A percentile compares a stretch with the other conserved stretches of the same genome.
phyloP scores from a whole-genome alignment of 2,329 filamentous ascomycete genomes.

The Lachnum nothofagi region DNA sequence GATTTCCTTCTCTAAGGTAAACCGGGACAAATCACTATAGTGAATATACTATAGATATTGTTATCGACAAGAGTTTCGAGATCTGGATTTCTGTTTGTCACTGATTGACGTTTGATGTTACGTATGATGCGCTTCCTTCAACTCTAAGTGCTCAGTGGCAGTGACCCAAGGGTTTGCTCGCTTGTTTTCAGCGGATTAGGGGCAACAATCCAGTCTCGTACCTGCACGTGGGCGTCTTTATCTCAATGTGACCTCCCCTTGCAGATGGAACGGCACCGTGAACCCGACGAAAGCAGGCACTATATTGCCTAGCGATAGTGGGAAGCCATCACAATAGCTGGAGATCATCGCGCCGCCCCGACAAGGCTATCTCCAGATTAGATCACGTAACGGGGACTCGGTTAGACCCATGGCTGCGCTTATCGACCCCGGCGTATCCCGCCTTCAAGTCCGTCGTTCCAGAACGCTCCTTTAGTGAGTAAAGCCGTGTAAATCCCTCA shows the following conservation, averaged over 20 bases:
- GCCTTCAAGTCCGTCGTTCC: constrained; percentile 3
- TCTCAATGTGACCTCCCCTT: too few relatives aligned
- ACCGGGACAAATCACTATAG: not conserved
- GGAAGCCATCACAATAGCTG: not conserved
- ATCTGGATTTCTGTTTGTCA: not conserved
- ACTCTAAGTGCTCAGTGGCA: too few relatives aligned
- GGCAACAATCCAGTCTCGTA: too few relatives aligned
- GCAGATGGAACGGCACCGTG: too few relatives aligned
- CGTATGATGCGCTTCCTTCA: not conserved
- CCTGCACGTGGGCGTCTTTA: too few relatives aligned
- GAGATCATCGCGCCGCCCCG: not conserved
- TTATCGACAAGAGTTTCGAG: constrained; percentile 1
- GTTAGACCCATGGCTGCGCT: constrained; percentile 15
- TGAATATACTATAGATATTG: constrained; percentile 1
- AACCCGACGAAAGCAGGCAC: not conserved
- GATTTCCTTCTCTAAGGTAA: not conserved
- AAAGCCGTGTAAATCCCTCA: constrained; percentile 4
- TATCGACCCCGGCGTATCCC: constrained; percentile 18
- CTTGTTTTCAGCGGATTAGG: not conserved
- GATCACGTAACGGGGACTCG: constrained; percentile 19
- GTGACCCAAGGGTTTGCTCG: not conserved
- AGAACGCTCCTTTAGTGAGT: not conserved
- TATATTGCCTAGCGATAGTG: not conserved
- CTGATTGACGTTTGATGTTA: not conserved
- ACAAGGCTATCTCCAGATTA: constrained; percentile 10